Percentiles rank a stretch among this genome's conserved stretches.
Conservation (phyloP, 2,329 filamentous ascomycete genomes). For the Incumbomyces delicatus region DNA sequence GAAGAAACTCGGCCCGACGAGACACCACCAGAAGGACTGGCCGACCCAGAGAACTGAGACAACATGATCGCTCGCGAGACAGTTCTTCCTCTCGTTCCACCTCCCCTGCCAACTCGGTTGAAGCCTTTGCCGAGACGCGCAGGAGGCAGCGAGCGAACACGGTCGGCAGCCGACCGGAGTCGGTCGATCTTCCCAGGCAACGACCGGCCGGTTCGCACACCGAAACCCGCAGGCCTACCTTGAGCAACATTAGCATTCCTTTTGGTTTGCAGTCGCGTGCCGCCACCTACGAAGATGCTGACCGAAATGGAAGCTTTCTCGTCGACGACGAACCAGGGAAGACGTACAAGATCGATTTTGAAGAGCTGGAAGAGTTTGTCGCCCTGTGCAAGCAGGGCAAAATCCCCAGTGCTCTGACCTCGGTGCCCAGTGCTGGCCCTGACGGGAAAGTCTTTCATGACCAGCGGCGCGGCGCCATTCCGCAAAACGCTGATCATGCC, state of each 20-base stretch:
- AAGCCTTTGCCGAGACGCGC: constrained; percentile 87
- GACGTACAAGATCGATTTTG: constrained; percentile 77
- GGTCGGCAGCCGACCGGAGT: constrained; percentile 44
- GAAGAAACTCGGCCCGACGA: constrained; percentile 26
- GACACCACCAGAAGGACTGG: constrained; percentile 16
- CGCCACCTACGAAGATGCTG: constrained; percentile 52
- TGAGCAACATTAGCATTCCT: constrained; percentile 46
- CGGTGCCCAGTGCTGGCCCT: constrained; percentile 29
- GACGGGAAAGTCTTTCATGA: constrained; percentile 52
- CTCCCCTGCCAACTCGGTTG: constrained; percentile 93
- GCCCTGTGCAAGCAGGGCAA: constrained; percentile 46
- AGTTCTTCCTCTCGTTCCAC: constrained; percentile 55
- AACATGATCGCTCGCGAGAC: constrained; percentile 36
- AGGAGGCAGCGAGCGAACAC: constrained; percentile 68
- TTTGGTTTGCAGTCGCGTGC: constrained; percentile 33
- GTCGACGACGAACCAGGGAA: constrained; percentile 67
- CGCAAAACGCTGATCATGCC: constrained; percentile 28
- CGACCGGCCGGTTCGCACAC: constrained; percentile 28
- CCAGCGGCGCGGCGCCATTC: constrained; percentile 33
- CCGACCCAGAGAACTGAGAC: constrained; percentile 24
- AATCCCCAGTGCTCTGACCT: constrained; percentile 26
- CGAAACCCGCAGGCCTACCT: constrained; percentile 44
- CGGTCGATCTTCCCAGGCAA: constrained; percentile 17
- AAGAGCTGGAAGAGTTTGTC: constrained; percentile 88
- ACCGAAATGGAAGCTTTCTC: constrained; percentile 79